Evolutionary conservation across 345 rosid genomes (phyloP).

Genomic region (Erysimum cheiranthoides): DNA sequence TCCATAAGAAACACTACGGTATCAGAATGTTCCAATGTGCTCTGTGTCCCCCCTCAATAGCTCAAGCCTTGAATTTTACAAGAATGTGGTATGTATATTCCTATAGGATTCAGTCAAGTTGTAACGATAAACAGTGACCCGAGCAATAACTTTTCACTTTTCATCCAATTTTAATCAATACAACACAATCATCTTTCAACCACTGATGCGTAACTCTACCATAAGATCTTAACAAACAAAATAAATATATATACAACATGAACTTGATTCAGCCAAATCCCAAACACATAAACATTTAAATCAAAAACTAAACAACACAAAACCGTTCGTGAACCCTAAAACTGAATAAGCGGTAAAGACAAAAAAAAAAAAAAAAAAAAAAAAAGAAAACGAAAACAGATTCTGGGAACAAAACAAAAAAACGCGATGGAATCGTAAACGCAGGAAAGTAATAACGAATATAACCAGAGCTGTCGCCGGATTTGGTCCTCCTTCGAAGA

Average conservation of each 20-base stretch:
- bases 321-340: neutral
- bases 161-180: neutral
- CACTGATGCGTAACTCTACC: neutral
- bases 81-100: neutral
- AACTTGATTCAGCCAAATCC: neutral
- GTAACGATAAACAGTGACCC: slow-evolving; percentile 13
- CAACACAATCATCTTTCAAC: slow-evolving; percentile 12
- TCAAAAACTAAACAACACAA: neutral
- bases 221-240: neutral
- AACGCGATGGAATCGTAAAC: neutral
- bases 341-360: neutral
- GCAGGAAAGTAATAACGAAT: neutral
- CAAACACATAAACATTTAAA: neutral
- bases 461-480: slow-evolving; percentile 28
- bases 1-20: neutral
- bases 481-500: neutral
- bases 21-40: neutral
- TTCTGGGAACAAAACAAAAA: too few species aligned
- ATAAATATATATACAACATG: neutral
- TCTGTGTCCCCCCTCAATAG: neutral
- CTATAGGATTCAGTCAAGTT: slow-evolving; percentile 17
- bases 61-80: neutral
- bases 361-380: too few species aligned
- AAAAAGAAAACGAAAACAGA: neutral
- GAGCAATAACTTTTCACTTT: neutral